Evolutionary conservation across 306 rosid species (phyloP).

Genomic region (Oemleria cerasiformis): DNA sequence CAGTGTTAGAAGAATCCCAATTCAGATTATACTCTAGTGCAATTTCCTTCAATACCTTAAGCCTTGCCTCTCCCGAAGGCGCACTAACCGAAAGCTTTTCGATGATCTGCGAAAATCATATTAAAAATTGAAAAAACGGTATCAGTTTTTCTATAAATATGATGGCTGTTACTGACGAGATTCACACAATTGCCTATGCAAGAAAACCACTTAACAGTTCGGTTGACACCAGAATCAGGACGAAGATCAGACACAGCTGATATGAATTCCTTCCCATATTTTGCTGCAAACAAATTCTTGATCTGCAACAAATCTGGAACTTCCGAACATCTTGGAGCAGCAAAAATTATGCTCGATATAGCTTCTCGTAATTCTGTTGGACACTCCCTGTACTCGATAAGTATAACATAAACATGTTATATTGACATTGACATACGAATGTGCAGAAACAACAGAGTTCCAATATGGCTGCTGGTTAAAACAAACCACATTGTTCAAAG

Average conservation of each 20-base stretch:
- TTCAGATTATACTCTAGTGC: conserved; percentile 65
- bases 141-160: conserved; percentile 13
- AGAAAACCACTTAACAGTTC: conserved; percentile 58
- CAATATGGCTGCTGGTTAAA: conserved; percentile 9
- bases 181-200: conserved; percentile 17
- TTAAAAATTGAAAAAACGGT: conserved; percentile 17
- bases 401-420: neutral
- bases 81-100: conserved; percentile 87
- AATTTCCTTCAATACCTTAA: conserved; percentile 78
- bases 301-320: conserved; percentile 87
- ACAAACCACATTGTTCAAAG: neutral
- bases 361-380: conserved; percentile 93
- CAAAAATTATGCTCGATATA: conserved; percentile 83
- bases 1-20: conserved; percentile 86
- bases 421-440: neutral
- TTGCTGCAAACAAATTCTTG: conserved; percentile 75
- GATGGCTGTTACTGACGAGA: neutral
- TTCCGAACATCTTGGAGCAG: conserved; percentile 99
- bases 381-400: conserved; percentile 65
- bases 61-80: conserved; percentile 73
- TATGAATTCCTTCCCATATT: conserved; percentile 88
- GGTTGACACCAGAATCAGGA: conserved; percentile 96
- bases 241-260: conserved; percentile 80
- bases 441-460: conserved; percentile 3
- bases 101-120: conserved; percentile 59